Base-by-base conservation (phyloP, 306 rosid species). In the Vigna nakashimae region DNA sequence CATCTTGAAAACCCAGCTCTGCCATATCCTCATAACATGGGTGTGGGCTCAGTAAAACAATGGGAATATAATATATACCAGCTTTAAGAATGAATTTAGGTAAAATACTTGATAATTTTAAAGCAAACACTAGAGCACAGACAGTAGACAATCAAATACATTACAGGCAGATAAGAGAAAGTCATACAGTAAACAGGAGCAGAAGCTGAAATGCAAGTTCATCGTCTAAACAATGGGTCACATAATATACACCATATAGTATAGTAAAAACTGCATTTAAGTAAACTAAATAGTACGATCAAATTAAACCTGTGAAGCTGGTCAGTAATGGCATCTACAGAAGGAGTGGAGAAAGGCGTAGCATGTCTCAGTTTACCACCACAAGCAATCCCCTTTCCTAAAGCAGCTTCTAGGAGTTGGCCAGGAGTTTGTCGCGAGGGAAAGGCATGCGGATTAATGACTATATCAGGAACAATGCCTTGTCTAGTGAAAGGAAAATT, bases 381-480 rank as follows among this genome's bases (percentile, higher is more conserved):
- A 76, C 85, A 69, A 69, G 99, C 98, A 64, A 96, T 90, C 38
- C 99, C 99, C 88, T 96, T 96, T 42, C 98, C 98, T 50, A 96
- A 84, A 80, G 98, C 99, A 65, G 99, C 94, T 78, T 96, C 99
- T 30, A 96, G 83, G 73, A 96, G 96, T 79, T 96, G 99, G 74
- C 99, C 99, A 4, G 99, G 97, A 68, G 99, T 96, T 87, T 92
- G 98, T 69, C 99, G 84, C 0, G 99, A 92, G 38, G 99, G 99
- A 84, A 96, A 96, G 72, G 98, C 99, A 80, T 96, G 98, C 0
- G 99, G 98, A 78, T 96, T 96, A 14, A 96, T 96, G 51, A 96
- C 99, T 45, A 96, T 84, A 84, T 96, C 99, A 49, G 99, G 99
- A 83, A 96, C 98, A 64, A 92, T 89, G 57, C 99, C 99, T 77